These are phyloP conservation scores for Pythium grandisporangium DNA, from an alignment of 352 stramenopile genomes.

Conservation along the genomic window DNA sequence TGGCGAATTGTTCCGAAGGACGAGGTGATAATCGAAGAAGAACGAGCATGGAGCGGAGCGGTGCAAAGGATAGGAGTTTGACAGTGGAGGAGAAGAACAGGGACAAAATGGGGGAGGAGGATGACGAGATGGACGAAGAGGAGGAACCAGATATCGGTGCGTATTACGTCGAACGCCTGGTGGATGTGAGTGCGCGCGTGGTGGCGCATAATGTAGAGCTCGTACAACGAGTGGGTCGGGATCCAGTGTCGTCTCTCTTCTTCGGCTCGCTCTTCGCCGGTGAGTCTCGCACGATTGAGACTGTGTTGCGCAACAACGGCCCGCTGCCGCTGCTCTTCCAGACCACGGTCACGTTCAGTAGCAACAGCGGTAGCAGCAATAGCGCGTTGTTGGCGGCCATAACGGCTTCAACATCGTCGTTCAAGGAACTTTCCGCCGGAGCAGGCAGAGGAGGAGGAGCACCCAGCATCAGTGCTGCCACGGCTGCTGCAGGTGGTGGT, in stretches of 20 bases:
- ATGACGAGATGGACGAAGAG: slow-evolving; percentile 6
- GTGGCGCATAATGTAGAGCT: slow-evolving; percentile 86
- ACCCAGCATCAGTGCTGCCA: slow-evolving; percentile 2
- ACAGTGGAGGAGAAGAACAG: slow-evolving; percentile 3
- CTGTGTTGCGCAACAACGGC: slow-evolving; percentile 68
- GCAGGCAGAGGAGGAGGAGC: no score
- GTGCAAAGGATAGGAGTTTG: slow-evolving; percentile 10
- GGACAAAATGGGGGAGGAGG: slow-evolving; percentile 1
- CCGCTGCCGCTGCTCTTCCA: slow-evolving; percentile 57
- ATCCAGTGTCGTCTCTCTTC: slow-evolving; percentile 37
- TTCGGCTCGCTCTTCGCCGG: slow-evolving; percentile 71
- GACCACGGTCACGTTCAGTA: slow-evolving; percentile 33
- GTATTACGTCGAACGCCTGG: slow-evolving; percentile 38
- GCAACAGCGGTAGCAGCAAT: slow-evolving; percentile 1
- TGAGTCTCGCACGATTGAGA: slow-evolving; percentile 46
- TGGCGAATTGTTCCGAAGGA: slow-evolving; percentile 1
- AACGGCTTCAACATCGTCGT: no score
- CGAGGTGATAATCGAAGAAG: slow-evolving; percentile 3
- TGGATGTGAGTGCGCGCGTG: slow-evolving; percentile 74
- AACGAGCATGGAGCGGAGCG: slow-evolving; percentile 1
- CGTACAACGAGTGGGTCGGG: slow-evolving; percentile 30
- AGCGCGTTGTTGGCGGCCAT: no score
- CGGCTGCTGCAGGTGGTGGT: not conserved
- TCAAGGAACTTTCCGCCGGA: no score
- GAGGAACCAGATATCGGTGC: not conserved